A percentile compares a stretch with the other conserved stretches of the same genome.
Evolutionary conservation across 371 early-diverging fungal genomes (phyloP).

Genomic region (Modicella reniformis): DNA sequence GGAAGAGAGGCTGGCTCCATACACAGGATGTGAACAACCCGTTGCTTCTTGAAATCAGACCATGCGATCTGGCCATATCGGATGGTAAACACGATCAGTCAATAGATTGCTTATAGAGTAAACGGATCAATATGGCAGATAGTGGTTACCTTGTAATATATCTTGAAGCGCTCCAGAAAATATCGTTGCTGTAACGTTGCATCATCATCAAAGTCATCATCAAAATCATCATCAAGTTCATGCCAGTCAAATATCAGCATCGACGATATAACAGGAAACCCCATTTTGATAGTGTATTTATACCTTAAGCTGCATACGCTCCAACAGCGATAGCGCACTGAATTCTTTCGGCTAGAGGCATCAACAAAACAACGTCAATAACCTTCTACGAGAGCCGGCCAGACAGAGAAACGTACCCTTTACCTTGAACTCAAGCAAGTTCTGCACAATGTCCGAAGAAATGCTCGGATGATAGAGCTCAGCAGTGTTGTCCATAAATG

Average conservation of each 20-base stretch:
- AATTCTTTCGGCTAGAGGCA: slow-evolving; percentile 35
- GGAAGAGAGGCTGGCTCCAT: slow-evolving; percentile 27
- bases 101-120: neutral
- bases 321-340: slow-evolving; percentile 18
- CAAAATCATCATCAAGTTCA: neutral
- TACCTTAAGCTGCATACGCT: slow-evolving; percentile 34
- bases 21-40: slow-evolving; percentile 20
- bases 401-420: too few relatives aligned
- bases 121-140: neutral
- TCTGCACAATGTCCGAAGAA: slow-evolving; percentile 13
- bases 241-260: neutral
- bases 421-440: slow-evolving; percentile 31
- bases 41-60: slow-evolving; percentile 28
- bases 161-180: slow-evolving; percentile 44
- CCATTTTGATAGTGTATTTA: neutral
- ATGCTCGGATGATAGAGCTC: slow-evolving; percentile 42
- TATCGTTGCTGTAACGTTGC: slow-evolving; percentile 19
- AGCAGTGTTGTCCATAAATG: slow-evolving; percentile 51
- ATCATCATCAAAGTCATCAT: too few relatives aligned
- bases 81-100: neutral
- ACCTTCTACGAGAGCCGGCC: too few relatives aligned
- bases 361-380: too few relatives aligned
- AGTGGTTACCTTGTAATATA: slow-evolving; percentile 39
- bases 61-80: slow-evolving; percentile 16
- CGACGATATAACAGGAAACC: neutral